Evolutionary conservation across 2,329 filamentous ascomycete species (phyloP), one percentile per base, ranked within the genome.

Genomic region (Beauveria sp.): DNA sequence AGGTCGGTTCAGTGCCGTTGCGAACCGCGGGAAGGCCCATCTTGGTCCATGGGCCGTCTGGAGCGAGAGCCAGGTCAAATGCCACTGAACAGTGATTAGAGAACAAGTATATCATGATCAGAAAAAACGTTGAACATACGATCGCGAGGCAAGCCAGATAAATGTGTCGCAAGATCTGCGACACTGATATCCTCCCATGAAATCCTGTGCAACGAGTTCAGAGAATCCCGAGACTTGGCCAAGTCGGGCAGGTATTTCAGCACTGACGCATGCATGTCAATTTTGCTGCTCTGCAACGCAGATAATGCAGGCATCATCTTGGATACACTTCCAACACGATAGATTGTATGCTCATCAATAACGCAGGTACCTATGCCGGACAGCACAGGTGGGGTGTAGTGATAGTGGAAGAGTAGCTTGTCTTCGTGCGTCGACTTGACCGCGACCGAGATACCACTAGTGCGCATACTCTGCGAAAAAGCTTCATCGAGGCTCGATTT

Each of bases 121-220:
- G 20, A 40, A 14, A 14, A 26, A 3, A 14, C 4, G 2, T 6
- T 5, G 0, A 37, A 12, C 48, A 43, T 67, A 77, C 71, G 67
- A 47, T 75, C 75, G 10, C 69, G 70, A 0, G 67, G 70, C 26
- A 80, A 67, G 0, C 80, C 80, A 18, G 74, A 73, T 12, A 81
- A 70, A 47, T 82, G 79, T 3, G 71, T 74, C 1, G 77, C 76
- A 9, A 82, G 67, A 22, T 77, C 72, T 5, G 72, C 72, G 5
- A 80, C 67, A 0, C 79, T 82, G 37, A 83, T 69, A 10, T 78
- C 74, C 41, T 80, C 73, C 79, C 79, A 83, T 47, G 74, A 67
- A 2, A 78, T 68, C 1, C 70, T 67, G 26, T 69, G 67, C 8
- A 77, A 67, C 4, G 66, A 65, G 51, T 74, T 70, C 7, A 67